Evolutionary conservation across 2,329 filamentous ascomycete genomes (phyloP).

Genomic region (Cladosporium sp.): DNA sequence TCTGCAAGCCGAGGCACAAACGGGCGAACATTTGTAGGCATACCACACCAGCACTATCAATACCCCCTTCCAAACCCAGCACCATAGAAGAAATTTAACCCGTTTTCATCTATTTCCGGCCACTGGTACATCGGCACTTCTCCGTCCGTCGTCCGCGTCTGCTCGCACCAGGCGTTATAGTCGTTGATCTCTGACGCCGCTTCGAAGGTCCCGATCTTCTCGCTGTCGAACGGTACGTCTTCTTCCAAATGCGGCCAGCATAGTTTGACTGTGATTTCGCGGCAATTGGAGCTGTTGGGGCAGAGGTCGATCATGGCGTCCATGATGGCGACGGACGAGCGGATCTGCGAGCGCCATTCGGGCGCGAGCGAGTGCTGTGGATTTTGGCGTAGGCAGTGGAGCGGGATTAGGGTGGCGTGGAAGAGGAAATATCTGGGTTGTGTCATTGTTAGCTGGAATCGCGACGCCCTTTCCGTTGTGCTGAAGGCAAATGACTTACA

Average conservation of each 20-base stretch:
- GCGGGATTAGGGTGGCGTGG: constrained; percentile 9
- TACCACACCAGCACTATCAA: not conserved
- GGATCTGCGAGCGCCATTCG: constrained; percentile 10
- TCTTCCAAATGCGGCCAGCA: constrained; percentile 8
- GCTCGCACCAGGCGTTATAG: constrained; percentile 10
- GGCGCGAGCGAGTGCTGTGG: not conserved
- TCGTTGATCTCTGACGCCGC: constrained; percentile 2
- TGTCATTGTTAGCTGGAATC: not conserved
- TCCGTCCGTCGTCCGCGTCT: not conserved
- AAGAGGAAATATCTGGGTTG: constrained; percentile 6
- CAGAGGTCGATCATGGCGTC: constrained; percentile 1
- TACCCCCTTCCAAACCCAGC: constrained; percentile 7
- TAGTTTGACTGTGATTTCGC: constrained; percentile 4
- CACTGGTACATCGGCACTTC: constrained; percentile 7
- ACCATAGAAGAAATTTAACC: constrained; percentile 8
- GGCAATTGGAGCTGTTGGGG: constrained; percentile 9
- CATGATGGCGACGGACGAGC: constrained; percentile 2
- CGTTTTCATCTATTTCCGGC: constrained; percentile 8
- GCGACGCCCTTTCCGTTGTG: not conserved
- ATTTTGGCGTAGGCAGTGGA: constrained; percentile 10
- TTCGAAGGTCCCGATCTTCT: not conserved
- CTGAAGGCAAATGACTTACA: not conserved
- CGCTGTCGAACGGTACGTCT: not conserved
- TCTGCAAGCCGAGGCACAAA: too few species aligned
- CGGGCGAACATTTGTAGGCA: too few species aligned